A percentile compares a stretch with the other conserved stretches of the same genome.
Conservation (phyloP, 306 rosid genomes). For the Castanospermum australe region DNA sequence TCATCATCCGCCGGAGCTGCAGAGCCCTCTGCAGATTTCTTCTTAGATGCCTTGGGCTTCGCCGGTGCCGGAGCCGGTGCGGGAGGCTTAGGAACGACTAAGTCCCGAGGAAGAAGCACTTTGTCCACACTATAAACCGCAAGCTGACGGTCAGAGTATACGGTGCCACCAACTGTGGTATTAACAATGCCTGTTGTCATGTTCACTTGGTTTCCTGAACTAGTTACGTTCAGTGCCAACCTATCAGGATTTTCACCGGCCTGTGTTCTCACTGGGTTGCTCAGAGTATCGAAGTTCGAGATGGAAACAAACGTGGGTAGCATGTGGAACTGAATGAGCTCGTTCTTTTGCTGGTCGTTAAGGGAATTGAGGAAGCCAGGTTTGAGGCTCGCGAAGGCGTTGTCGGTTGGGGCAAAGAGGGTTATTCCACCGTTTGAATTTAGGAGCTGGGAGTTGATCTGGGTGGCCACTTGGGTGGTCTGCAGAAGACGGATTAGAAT, state of each 20-base stretch:
- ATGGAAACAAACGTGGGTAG: constrained; percentile 46
- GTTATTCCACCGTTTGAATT: constrained; percentile 57
- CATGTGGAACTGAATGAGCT: constrained; percentile 69
- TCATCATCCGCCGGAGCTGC: constrained; percentile 18
- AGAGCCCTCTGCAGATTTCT: constrained; percentile 40
- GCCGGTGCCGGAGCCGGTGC: constrained; percentile 54
- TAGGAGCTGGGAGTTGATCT: constrained; percentile 58
- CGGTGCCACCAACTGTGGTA: constrained; percentile 58
- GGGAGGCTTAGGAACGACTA: constrained; percentile 55
- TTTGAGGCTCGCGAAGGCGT: constrained; percentile 58
- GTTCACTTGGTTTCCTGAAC: constrained; percentile 65
- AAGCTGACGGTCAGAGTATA: constrained; percentile 59
- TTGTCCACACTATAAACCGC: constrained; percentile 69
- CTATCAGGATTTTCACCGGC: constrained; percentile 59
- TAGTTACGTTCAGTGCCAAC: constrained; percentile 59
- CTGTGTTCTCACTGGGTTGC: constrained; percentile 72
- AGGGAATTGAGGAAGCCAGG: constrained; percentile 67
- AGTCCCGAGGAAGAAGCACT: constrained; percentile 60
- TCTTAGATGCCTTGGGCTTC: constrained; percentile 37
- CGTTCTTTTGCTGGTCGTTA: constrained; percentile 55
- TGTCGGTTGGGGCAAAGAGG: constrained; percentile 60
- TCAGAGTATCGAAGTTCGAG: constrained; percentile 63
- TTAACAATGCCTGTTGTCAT: constrained; percentile 64
- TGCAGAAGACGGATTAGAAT: constrained; percentile 59
- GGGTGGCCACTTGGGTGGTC: constrained; percentile 58